Percentiles rank a stretch among this genome's conserved stretches.
These are phyloP conservation scores for Septoria linicola DNA, from an alignment of 2,329 filamentous ascomycete species.

Conservation along the genomic window DNA sequence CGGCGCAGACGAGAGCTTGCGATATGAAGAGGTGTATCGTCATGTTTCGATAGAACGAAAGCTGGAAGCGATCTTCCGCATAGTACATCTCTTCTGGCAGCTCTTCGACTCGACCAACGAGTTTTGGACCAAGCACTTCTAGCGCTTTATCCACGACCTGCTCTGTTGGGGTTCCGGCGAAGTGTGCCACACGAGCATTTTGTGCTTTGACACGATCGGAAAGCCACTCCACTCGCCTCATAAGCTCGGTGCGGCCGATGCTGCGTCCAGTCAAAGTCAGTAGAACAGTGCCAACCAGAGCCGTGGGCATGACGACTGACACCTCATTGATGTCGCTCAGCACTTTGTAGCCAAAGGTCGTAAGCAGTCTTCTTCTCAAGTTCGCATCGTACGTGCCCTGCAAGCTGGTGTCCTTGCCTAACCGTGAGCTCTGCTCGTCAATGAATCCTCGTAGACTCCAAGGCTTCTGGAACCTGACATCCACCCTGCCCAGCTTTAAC, in stretches of 20 bases:
- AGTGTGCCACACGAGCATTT: constrained; percentile 90
- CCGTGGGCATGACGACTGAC: constrained; percentile 97
- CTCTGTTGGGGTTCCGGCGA: constrained; percentile 74
- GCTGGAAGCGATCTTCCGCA: constrained; percentile 89
- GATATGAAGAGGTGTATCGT: constrained; percentile 97
- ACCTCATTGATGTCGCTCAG: constrained; percentile 92
- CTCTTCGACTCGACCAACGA: constrained; percentile 76
- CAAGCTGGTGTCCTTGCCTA: constrained; percentile 37
- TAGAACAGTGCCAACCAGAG: constrained; percentile 88
- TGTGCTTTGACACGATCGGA: constrained; percentile 76
- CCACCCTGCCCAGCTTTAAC: constrained; percentile 83
- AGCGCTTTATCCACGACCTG: constrained; percentile 85
- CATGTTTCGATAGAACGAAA: constrained; percentile 99
- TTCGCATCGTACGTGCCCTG: constrained; percentile 47
- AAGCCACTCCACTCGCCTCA: constrained; percentile 87
- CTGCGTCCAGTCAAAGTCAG: constrained; percentile 88
- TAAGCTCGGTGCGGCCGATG: constrained; percentile 81
- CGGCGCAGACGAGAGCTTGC: constrained; percentile 83
- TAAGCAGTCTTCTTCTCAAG: constrained; percentile 66
- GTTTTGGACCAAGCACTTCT: constrained; percentile 83
- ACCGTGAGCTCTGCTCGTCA: constrained; percentile 65
- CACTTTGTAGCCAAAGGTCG: constrained; percentile 88
- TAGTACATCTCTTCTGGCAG: constrained; percentile 90
- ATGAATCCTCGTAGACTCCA: constrained; percentile 88
- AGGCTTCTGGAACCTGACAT: constrained; percentile 93